Conservation (phyloP, 176 grass and related monocot genomes). For the Avena atlantica region DNA sequence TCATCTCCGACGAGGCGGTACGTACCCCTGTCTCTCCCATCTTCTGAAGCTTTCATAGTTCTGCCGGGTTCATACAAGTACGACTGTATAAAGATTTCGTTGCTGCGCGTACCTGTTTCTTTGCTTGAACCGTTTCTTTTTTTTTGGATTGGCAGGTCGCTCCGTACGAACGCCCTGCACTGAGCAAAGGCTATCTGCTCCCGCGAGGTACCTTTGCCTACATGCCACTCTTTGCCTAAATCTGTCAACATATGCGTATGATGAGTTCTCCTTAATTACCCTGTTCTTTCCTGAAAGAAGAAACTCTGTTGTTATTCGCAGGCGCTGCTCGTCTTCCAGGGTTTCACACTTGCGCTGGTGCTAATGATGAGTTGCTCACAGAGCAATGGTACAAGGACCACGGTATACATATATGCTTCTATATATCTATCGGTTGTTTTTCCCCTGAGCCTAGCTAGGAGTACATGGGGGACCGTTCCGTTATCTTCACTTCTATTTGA, state of each 20-base stretch:
- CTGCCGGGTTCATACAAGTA: neutral
- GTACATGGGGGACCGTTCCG: neutral
- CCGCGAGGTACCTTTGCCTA: conserved; percentile 50
- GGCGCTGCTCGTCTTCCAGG: conserved; percentile 66
- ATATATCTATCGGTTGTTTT: neutral
- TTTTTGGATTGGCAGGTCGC: conserved; percentile 51
- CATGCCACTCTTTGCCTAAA: neutral
- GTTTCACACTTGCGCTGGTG: conserved; percentile 91
- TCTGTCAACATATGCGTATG: neutral
- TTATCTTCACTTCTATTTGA: conserved; percentile 4
- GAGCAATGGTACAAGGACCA: conserved; percentile 78
- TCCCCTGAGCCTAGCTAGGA: neutral
- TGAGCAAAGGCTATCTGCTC: conserved; percentile 70
- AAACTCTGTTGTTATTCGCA: conserved; percentile 19
- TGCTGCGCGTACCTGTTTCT: too few relatives aligned
- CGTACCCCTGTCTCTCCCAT: neutral
- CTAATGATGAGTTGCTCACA: conserved; percentile 66
- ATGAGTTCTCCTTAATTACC: too few relatives aligned
- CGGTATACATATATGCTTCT: conserved; percentile 51
- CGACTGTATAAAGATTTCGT: too few relatives aligned
- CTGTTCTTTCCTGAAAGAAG: neutral
- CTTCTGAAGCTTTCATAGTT: neutral
- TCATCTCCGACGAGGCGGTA: conserved; percentile 91
- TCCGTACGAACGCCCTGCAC: conserved; percentile 72
- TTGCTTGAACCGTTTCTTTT: neutral